phyloP scores from a whole-genome alignment of 106 monocot species.

The Phalaenopsis equestris region DNA sequence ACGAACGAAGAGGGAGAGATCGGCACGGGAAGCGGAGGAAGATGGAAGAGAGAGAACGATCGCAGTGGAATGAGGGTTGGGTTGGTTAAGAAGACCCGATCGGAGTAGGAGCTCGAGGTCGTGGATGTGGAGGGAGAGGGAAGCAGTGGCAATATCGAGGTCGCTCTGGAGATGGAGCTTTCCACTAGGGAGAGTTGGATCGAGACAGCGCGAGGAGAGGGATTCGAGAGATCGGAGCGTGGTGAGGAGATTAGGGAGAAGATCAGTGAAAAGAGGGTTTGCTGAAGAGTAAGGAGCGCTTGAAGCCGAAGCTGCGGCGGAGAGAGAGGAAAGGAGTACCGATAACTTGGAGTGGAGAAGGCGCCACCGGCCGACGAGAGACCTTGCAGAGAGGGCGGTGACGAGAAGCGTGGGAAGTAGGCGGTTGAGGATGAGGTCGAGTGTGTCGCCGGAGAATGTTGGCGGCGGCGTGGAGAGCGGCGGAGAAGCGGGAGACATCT shows the following conservation, averaged over 20 bases:
- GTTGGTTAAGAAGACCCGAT: constrained; percentile 26
- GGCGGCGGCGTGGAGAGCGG: neutral
- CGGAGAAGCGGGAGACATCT: constrained; percentile 4
- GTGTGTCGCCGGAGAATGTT: neutral
- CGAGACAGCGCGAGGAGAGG: constrained; percentile 41
- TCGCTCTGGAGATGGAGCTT: constrained; percentile 38
- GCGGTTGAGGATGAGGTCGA: constrained; percentile 26
- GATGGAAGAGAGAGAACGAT: constrained; percentile 56
- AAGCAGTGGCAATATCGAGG: constrained; percentile 24
- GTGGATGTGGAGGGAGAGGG: constrained; percentile 38
- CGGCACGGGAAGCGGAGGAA: constrained; percentile 39
- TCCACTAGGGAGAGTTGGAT: constrained; percentile 21
- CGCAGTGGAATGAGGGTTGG: constrained; percentile 8
- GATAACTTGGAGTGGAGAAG: constrained; percentile 45
- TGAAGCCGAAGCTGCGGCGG: neutral
- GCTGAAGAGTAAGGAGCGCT: constrained; percentile 1
- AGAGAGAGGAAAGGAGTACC: constrained; percentile 30
- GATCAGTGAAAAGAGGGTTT: constrained; percentile 27
- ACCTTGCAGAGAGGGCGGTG: constrained; percentile 37
- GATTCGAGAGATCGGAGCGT: constrained; percentile 35
- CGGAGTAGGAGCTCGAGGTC: constrained; percentile 55
- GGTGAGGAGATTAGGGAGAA: constrained; percentile 46
- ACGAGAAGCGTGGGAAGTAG: constrained; percentile 54
- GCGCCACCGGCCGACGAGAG: constrained; percentile 52
- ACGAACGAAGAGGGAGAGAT: constrained; percentile 54